Conservation (phyloP, 225 moss, liverwort and hornwort genomes). For the Lunularia cruciata region DNA sequence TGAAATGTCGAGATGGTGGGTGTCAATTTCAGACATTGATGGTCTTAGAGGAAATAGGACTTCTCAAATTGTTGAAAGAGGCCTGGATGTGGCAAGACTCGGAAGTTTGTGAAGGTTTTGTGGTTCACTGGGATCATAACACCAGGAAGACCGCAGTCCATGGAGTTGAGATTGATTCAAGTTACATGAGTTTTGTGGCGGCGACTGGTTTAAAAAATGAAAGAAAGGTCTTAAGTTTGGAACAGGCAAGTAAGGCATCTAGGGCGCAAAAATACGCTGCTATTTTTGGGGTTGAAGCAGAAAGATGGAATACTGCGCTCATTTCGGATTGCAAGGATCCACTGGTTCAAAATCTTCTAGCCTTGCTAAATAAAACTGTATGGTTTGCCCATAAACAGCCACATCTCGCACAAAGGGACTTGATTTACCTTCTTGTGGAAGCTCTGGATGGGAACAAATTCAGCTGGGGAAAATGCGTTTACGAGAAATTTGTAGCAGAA, state of each 20-base stretch:
- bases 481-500: neutral
- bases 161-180: neutral
- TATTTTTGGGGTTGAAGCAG: neutral
- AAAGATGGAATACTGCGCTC: neutral
- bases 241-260: neutral
- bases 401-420: neutral
- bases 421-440: neutral
- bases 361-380: neutral
- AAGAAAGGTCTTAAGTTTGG: neutral
- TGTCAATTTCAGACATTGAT: neutral
- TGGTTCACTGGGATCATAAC: neutral
- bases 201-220: neutral
- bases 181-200: neutral
- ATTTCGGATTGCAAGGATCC: neutral
- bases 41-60: neutral
- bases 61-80: neutral
- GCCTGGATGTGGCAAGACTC: conserved; percentile 1
- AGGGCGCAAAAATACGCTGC: neutral
- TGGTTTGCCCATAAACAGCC: neutral
- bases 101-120: neutral
- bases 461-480: conserved; percentile 1
- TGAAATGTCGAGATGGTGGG: no score
- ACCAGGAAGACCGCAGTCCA: neutral
- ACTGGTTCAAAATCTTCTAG: neutral
- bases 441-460: neutral